Evolutionary conservation across 495 filamentous ascomycete species (phyloP), one percentile per base, ranked within the genome.

Genomic region (Penicillium cataractarum): DNA sequence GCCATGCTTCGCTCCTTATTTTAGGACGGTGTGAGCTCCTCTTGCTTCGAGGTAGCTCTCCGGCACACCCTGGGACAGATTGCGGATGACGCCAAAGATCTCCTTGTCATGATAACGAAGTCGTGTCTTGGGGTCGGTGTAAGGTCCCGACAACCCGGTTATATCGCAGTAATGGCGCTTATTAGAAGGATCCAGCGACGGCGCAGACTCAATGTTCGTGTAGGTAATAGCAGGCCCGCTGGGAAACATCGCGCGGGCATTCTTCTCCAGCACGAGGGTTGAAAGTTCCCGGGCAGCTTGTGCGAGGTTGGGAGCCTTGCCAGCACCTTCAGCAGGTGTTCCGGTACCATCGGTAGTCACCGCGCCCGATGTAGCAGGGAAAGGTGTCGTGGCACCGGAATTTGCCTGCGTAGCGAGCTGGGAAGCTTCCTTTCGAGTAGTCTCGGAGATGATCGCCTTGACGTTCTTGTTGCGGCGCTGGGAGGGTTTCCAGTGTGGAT

Each of bases 401-500:
- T 93, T 92, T 66, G 86, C 87, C 58, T 95, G 91, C 0, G 92
- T 95, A 9, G 86, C 86, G 65, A 92, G 81, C 17, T 90, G 85
- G 5, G 89, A 90, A 8, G 91, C 90, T 78, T 94, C 89, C 72
- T 92, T 93, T 39, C 92, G 87, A 24, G 89, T 83, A 29, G 88
- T 91, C 66, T 99, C 95, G n/a, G 92, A 87, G 62, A 99, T 83
- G 61, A 98, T 92, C 71, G 96, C 91, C 76, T 98, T 98, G 76
- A 98, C 88, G 71, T 96, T 97, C 80, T 97, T 97, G 82, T 97
- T 98, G 74, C 95, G 92, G 15, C 95, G 92, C 74, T 92, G 90
- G 59, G 93, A 90, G 19, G 96, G 90, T 63, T 89, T 92, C 94
- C 94, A 99, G 71, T 87, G 75, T 0, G 89, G 80, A 70, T 92